These are phyloP conservation scores for Flammula alnicola DNA, from an alignment of 1,284 basidiomycete genomes.

Conservation along the genomic window DNA sequence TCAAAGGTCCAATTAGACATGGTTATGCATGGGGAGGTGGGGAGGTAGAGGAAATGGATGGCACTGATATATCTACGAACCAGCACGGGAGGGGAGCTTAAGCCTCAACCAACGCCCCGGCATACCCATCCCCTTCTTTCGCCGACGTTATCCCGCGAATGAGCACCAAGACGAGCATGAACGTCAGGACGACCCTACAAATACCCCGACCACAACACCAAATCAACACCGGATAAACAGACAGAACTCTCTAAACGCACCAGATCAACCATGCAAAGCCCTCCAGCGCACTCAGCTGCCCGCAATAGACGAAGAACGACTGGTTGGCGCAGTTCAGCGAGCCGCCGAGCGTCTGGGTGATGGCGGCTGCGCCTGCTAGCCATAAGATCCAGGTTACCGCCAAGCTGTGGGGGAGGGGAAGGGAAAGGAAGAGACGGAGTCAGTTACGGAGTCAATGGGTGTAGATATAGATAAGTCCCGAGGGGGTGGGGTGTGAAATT, in stretches of 20 bases:
- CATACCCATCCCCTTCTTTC: slow-evolving; percentile 60
- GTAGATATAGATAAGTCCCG: background rate
- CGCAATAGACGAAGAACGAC: slow-evolving; percentile 61
- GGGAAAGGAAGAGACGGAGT: no score
- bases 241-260: slow-evolving; percentile 44
- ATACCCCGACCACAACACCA: slow-evolving; percentile 2
- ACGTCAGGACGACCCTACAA: slow-evolving; percentile 61
- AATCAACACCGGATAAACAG: slow-evolving; percentile 2
- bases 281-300: slow-evolving; percentile 64
- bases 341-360: slow-evolving; percentile 68
- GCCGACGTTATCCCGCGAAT: slow-evolving; percentile 55
- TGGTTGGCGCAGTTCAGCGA: slow-evolving; percentile 65
- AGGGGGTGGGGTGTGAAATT: background rate
- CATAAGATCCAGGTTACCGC: slow-evolving; percentile 73
- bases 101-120: slow-evolving; percentile 48
- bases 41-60: background rate
- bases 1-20: no score
- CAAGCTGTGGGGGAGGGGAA: slow-evolving; percentile 52
- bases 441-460: no score
- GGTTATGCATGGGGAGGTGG: no score
- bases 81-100: slow-evolving; percentile 16
- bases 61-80: no score
- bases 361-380: slow-evolving; percentile 68
- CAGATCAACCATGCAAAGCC: slow-evolving; percentile 67
- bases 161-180: slow-evolving; percentile 55